Percentiles rank a stretch among this genome's conserved stretches.
phyloP scores from a whole-genome alignment of 164 flowering plant species.

The Magnolia officinalis region DNA sequence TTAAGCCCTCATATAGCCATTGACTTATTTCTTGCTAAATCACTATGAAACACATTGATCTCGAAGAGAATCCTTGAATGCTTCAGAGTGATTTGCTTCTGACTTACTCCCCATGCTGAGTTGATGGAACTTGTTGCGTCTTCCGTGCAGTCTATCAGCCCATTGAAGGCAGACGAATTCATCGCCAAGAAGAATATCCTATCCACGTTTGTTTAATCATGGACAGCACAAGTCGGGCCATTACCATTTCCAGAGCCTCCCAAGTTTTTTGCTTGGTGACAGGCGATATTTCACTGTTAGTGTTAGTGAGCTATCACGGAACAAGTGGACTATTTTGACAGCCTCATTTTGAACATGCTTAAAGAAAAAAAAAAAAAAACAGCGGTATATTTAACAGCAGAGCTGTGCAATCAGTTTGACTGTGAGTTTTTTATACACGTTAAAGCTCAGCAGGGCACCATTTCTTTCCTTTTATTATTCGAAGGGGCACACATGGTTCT shows the following conservation, averaged over 20 bases:
- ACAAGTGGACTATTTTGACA: background rate
- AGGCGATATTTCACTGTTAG: background rate
- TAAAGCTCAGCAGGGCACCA: too few species aligned
- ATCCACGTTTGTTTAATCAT: constrained; percentile 43
- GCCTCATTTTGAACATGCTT: background rate
- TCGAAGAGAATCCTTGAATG: background rate
- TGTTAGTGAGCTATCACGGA: background rate
- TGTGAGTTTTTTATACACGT: too few species aligned
- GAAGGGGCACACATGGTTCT: too few species aligned
- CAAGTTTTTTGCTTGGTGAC: background rate
- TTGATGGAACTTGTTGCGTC: background rate
- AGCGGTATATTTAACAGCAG: background rate
- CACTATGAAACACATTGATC: background rate
- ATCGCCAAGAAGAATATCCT: constrained; percentile 84
- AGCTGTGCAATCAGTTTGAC: too few species aligned
- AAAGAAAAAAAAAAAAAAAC: background rate
- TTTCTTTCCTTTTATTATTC: too few species aligned
- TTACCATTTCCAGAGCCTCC: background rate
- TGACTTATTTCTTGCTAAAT: background rate
- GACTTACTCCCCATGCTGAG: background rate
- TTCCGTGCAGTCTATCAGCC: constrained; percentile 67
- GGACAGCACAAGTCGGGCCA: background rate
- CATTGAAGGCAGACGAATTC: constrained; percentile 81
- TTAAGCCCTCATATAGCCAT: background rate
- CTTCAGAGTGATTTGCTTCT: background rate